These are phyloP conservation scores for Reutealis trisperma DNA, from an alignment of 345 rosid genomes.

Conservation along the genomic window DNA sequence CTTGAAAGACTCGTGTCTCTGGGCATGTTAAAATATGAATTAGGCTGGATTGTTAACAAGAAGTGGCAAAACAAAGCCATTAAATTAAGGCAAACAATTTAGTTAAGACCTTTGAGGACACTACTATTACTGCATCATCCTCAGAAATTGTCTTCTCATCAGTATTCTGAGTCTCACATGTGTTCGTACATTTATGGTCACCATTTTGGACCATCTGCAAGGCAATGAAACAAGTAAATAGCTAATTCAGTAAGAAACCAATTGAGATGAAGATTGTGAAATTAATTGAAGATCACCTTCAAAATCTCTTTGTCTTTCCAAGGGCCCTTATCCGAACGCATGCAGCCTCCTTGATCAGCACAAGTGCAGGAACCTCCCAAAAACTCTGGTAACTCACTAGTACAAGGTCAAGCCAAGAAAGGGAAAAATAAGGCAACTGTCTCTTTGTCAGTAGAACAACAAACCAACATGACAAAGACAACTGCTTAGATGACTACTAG, in stretches of 20 bases:
- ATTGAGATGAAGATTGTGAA: not conserved
- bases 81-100: not conserved
- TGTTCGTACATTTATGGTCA: conserved; percentile 61
- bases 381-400: conserved; percentile 87
- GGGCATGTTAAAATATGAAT: conserved; percentile 16
- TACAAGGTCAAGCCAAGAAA: conserved; percentile 15
- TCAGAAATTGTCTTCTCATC: conserved; percentile 55
- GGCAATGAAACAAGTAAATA: conserved; percentile 3
- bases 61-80: not conserved
- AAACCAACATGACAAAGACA: not conserved
- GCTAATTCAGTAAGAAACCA: not conserved
- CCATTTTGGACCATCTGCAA: conserved; percentile 76
- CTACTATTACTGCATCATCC: conserved; percentile 27
- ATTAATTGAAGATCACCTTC: conserved; percentile 45
- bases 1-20: conserved; percentile 45
- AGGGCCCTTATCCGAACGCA: conserved; percentile 95
- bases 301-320: conserved; percentile 77
- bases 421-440: not conserved
- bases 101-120: conserved; percentile 42
- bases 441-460: not conserved
- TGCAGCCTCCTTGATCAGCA: conserved; percentile 81
- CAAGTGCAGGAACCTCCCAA: conserved; percentile 93
- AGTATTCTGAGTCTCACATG: conserved; percentile 21
- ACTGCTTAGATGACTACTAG: not conserved
- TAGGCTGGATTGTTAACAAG: not conserved